These are phyloP conservation scores for Chlamydomonas sphaeroides DNA, from an alignment of 139 green algal species.

Conservation along the genomic window DNA sequence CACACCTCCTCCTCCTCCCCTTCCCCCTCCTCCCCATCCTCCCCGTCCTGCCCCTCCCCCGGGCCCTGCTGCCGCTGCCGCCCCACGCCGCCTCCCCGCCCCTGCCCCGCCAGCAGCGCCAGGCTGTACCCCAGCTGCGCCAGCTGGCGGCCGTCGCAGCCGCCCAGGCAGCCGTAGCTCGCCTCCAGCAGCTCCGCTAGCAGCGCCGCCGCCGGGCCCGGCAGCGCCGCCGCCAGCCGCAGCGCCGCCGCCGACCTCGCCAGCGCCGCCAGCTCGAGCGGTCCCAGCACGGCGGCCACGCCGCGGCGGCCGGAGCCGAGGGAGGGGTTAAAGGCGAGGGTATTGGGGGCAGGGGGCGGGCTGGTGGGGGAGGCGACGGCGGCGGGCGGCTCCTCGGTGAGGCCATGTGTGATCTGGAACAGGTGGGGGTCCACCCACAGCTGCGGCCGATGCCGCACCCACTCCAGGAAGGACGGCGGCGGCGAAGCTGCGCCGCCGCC, in stretches of 20 bases:
- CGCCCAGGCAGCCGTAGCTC: not conserved
- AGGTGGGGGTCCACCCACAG: not conserved
- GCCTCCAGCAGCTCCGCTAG: slow-evolving; percentile 11
- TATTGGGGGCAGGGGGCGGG: slow-evolving; percentile 1
- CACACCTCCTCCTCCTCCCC: too few relatives aligned
- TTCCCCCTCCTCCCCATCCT: too few relatives aligned
- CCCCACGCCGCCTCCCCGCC: too few relatives aligned
- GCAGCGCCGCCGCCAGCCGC: not conserved
- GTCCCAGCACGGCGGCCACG: too few relatives aligned
- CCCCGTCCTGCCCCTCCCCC: too few relatives aligned
- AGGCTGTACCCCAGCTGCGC: slow-evolving; percentile 31
- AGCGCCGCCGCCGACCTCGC: slow-evolving; percentile 28
- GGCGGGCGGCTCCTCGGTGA: not conserved
- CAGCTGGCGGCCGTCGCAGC: slow-evolving; percentile 34
- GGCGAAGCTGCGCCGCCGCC: not conserved
- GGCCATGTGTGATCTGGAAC: not conserved
- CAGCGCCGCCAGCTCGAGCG: slow-evolving; percentile 15
- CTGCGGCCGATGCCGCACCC: not conserved
- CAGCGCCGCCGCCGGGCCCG: slow-evolving; percentile 14
- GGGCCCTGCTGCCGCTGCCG: too few relatives aligned
- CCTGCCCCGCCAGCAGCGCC: slow-evolving; percentile 5
- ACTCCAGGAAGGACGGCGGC: not conserved
- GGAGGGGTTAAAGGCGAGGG: too few relatives aligned
- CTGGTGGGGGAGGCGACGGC: too few relatives aligned
- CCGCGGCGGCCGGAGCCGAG: too few relatives aligned